These are phyloP conservation scores for Blastomyces parvus DNA, from an alignment of 2,329 filamentous ascomycete genomes.

Conservation along the genomic window DNA sequence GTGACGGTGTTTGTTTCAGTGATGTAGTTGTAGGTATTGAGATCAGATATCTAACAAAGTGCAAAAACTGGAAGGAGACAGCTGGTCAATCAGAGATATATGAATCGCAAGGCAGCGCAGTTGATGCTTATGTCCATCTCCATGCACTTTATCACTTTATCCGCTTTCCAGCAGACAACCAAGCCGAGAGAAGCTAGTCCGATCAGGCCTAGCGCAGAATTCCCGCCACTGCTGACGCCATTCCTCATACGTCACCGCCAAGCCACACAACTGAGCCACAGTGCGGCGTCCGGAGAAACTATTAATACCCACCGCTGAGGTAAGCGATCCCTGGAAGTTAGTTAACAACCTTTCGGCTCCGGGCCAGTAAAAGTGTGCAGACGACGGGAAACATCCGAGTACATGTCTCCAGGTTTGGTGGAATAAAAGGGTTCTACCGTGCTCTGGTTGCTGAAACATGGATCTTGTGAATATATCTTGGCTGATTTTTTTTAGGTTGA, in stretches of 20 bases:
- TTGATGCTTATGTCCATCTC: too few species aligned
- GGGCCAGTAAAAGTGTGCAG: background rate
- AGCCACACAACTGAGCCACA: background rate
- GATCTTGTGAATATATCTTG: background rate
- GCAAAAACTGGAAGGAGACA: background rate
- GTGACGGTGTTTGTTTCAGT: background rate
- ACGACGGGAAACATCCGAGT: background rate
- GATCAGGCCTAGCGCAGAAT: background rate
- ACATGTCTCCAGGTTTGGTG: background rate
- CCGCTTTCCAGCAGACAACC: background rate
- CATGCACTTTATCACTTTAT: too few species aligned
- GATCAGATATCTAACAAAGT: background rate
- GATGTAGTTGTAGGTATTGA: too few species aligned
- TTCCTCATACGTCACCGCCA: slow-evolving; percentile 1
- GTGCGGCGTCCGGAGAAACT: background rate
- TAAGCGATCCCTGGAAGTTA: background rate
- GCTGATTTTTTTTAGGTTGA: background rate
- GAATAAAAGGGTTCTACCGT: background rate
- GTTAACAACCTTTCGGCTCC: too few species aligned
- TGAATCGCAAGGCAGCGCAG: background rate
- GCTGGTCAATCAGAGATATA: background rate
- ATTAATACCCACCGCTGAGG: background rate
- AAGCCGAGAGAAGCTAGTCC: background rate
- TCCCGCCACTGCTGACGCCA: slow-evolving; percentile 1
- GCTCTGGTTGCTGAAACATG: background rate